A percentile compares a stretch with the other conserved stretches of the same genome.
Evolutionary conservation across 208 protist species (phyloP).

Genomic region (Blechomonas ayalai): DNA sequence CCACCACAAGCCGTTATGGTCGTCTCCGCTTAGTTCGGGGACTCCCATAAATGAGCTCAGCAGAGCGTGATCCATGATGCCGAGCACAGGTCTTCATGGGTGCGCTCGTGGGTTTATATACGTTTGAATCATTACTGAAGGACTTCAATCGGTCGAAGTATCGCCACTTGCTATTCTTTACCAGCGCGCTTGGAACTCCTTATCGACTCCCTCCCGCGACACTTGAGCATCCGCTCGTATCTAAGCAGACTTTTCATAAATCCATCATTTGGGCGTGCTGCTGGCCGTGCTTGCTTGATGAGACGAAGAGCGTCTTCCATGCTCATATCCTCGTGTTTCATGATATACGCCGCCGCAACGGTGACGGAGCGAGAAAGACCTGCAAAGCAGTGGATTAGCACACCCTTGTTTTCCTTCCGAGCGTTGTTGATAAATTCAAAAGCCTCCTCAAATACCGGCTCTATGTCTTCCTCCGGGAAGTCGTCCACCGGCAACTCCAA

Average conservation of each 20-base stretch:
- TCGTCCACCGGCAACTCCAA: slow-evolving; percentile 67
- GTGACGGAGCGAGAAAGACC: slow-evolving; percentile 85
- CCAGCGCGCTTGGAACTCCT: too few species aligned
- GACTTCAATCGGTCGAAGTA: too few species aligned
- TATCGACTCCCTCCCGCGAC: too few species aligned
- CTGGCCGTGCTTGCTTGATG: slow-evolving; percentile 55
- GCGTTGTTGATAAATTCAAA: slow-evolving; percentile 81
- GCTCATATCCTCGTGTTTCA: slow-evolving; percentile 53
- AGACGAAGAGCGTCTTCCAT: slow-evolving; percentile 55
- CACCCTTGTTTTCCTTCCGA: slow-evolving; percentile 30
- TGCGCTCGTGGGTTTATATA: too few species aligned
- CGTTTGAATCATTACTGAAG: too few species aligned
- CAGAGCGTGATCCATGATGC: too few species aligned
- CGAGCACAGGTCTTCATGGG: too few species aligned
- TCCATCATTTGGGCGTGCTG: slow-evolving; percentile 73
- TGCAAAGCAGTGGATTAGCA: slow-evolving; percentile 89
- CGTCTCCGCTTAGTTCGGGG: too few species aligned
- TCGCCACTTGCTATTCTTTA: too few species aligned
- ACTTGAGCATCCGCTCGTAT: slow-evolving; percentile 27
- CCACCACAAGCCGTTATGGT: too few species aligned
- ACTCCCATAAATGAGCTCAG: too few species aligned
- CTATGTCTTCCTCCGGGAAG: slow-evolving; percentile 61
- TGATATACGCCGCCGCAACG: slow-evolving; percentile 78
- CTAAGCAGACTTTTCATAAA: slow-evolving; percentile 44
- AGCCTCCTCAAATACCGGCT: slow-evolving; percentile 47